Evolutionary conservation across 192 early-diverging fungal species (phyloP), one percentile per base, ranked within the genome.

Genomic region (Mortierella antarctica): DNA sequence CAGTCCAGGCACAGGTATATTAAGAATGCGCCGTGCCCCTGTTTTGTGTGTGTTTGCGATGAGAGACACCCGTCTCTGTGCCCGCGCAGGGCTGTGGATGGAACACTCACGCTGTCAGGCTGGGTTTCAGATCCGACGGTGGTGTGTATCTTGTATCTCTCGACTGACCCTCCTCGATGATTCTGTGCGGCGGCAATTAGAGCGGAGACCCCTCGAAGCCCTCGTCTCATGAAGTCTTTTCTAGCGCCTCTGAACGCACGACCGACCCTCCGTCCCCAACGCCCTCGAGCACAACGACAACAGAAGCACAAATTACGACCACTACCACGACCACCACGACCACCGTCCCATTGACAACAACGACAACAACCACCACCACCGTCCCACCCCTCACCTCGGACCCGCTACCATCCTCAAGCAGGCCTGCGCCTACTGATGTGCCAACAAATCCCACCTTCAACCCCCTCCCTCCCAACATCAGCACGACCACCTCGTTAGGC

Each of bases 301-400:
- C 67, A 15, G 42, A 6, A 14, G 12, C 57, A 12, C 5, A 59
- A 0, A 63, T 46, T 13, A 40, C 61, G 14, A 57, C 46, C 60
- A 71, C 62, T 6, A 61, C 58, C 46, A 23, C 67, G 17, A 18
- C 50, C 12, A 18, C 59, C n/a, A 61, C 52, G 14, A 21, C 70
- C 42, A 49, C 50, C 5, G 14, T 15, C 13, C n/a, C 53, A n/a
- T 57, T 10, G 0, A 40, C 20, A 4, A n/a, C 62, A 31, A 48
- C 62, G 10, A 21, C 55, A 52, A 44, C 64, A 17, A 51, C 45
- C 47, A 60, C 71, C 46, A 57, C 40, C 4, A 58, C 7, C 5
- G 39, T 13, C 15, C 62, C 8, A 17, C 41, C 23, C 41, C 57
- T 12, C 48, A 58, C 42, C 5, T 60, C 21, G 45, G 59, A 7